Conservation (phyloP, 2,329 filamentous ascomycete species). For the Aurifilum marmelostoma region DNA sequence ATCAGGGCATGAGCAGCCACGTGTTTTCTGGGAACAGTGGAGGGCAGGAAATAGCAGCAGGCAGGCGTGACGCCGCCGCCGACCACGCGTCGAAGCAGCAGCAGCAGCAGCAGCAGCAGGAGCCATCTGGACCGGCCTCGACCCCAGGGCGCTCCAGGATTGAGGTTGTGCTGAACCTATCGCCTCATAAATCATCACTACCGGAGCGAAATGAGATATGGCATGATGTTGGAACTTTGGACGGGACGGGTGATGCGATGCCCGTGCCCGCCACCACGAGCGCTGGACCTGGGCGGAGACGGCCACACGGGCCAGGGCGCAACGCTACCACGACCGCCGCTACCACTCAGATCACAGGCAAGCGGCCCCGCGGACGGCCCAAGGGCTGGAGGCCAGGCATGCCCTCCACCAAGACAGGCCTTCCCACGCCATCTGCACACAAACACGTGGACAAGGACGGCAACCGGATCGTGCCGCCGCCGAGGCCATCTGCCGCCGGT, state of each 20-base stretch:
- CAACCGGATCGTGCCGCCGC: neutral
- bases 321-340: neutral
- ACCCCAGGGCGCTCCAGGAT: conserved; percentile 18
- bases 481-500: neutral
- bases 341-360: conserved; percentile 8
- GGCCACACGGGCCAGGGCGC: neutral
- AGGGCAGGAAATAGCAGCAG: neutral
- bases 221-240: conserved; percentile 4
- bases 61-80: too few relatives aligned
- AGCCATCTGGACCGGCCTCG: neutral
- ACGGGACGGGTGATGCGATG: conserved; percentile 19
- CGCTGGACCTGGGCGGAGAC: neutral
- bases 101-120: too few relatives aligned
- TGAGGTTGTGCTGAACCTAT: conserved; percentile 25
- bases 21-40: neutral
- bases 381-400: conserved; percentile 30
- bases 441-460: conserved; percentile 13
- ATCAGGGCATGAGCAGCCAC: neutral
- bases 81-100: neutral
- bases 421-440: conserved; percentile 2
- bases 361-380: conserved; percentile 26
- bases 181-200: conserved; percentile 10
- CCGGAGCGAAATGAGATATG: conserved; percentile 2
- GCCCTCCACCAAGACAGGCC: conserved; percentile 23
- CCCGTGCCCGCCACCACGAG: neutral